A percentile compares a stretch with the other conserved stretches of the same genome.
These are phyloP conservation scores for Ogataea chonburiensis DNA, from an alignment of 805 yeast species.

Conservation along the genomic window DNA sequence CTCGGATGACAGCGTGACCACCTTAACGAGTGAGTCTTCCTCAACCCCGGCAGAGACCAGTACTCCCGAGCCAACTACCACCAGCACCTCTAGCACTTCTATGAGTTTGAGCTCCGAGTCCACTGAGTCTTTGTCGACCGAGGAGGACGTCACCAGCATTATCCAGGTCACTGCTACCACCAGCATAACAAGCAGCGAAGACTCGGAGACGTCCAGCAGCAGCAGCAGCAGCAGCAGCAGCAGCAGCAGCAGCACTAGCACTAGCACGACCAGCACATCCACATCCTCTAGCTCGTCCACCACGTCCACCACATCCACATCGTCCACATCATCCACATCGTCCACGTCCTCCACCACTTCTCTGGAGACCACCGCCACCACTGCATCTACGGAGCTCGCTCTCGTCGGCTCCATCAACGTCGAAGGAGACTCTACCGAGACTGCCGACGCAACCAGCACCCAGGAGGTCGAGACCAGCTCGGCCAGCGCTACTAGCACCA, in stretches of 20 bases:
- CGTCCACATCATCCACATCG: background rate
- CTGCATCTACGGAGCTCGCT: slow-evolving; percentile 8
- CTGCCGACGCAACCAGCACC: slow-evolving; percentile 17
- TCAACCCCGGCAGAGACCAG: slow-evolving; percentile 10
- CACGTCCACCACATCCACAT: slow-evolving; percentile 2
- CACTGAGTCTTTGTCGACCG: slow-evolving; percentile 16
- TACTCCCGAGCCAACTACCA: slow-evolving; percentile 16
- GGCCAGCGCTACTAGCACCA: slow-evolving; percentile 2
- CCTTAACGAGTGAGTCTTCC: slow-evolving; percentile 4
- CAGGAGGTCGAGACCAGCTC: slow-evolving; percentile 7
- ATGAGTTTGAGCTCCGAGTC: slow-evolving; percentile 22
- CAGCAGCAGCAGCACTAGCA: slow-evolving; percentile 1
- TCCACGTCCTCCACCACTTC: background rate
- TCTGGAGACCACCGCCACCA: background rate
- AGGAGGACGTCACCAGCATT: slow-evolving; percentile 13
- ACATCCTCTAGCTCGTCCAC: slow-evolving; percentile 15
- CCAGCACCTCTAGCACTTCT: slow-evolving; percentile 22
- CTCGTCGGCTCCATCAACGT: slow-evolving; percentile 27
- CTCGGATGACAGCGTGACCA: slow-evolving; percentile 14
- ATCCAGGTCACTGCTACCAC: slow-evolving; percentile 16
- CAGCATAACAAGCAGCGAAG: slow-evolving; percentile 2
- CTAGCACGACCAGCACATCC: slow-evolving; percentile 12
- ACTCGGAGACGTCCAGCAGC: background rate
- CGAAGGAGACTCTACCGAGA: slow-evolving; percentile 7
- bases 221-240: slow-evolving; percentile 14